Base-by-base conservation (phyloP, 371 early-diverging fungal species). In the Rhizopus sp. region DNA sequence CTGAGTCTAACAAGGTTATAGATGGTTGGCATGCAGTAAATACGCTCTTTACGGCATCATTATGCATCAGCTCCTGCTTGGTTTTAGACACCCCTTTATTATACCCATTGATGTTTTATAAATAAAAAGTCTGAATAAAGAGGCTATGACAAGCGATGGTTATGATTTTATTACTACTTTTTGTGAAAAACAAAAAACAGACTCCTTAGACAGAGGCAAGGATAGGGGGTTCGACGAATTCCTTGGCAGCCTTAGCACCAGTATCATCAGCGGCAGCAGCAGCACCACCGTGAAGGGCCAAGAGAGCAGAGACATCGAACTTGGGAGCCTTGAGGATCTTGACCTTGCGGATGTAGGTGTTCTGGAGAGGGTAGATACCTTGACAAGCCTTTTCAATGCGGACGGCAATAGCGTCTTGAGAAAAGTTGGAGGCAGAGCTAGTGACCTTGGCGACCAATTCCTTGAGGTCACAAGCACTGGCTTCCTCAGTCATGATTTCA, bases 241-340 rank as follows among this genome's bases (percentile, higher is more conserved):
- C 88, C 74, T 81, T 82, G 67, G 69, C 62, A 64, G 73, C 73
- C 63, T 79, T 86, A 42, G 80, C 69, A 46, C 82, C 86, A 49
- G 92, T 84, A 85, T 91, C 93, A 75, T 82, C 80, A 77, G 90
- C 96, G 59, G 76, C 82, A 57, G 77, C 77, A 59, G 83, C 70
- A 72, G 90, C 92, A 66, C 82, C 82, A 69, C 87, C 89, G 89
- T 96, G 96, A 64, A 93, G 89, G 83, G 95, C 97, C 69, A 95
- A 77, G 63, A 96, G 90, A 86, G 94, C 94, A 70, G 90, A 93
- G 66, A 90, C 77, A 85, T 96, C 94, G 69, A 85, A 84, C 80
- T 93, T 93, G 78, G 97, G 97, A 55, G 88, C 83, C 91, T 98
- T 99, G 75, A 99, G 84, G 72, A 99, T 94, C 94, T 99, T 99